A percentile compares a stretch with the other conserved stretches of the same genome.
These are phyloP conservation scores for Durio zibethinus DNA, from an alignment of 345 rosid species.

Conservation along the genomic window DNA sequence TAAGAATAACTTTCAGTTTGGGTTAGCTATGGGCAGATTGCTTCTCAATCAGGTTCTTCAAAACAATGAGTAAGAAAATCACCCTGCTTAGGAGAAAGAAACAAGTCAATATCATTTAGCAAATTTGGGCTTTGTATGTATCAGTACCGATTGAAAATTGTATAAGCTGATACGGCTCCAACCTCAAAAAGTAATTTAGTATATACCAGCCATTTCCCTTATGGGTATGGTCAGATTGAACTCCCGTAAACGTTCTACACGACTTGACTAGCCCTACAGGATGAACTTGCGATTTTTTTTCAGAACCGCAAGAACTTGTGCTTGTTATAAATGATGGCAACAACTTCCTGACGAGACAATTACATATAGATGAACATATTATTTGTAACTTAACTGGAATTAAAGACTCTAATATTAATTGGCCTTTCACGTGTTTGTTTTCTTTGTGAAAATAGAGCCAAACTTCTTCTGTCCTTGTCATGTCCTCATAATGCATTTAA, in stretches of 20 bases:
- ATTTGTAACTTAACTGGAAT: neutral
- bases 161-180: neutral
- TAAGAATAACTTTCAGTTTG: slow-evolving; percentile 79
- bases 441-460: neutral
- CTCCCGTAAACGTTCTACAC: too few relatives aligned
- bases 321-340: neutral
- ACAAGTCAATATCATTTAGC: slow-evolving; percentile 1
- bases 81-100: slow-evolving; percentile 46
- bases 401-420: neutral
- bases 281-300: neutral
- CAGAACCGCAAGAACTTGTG: neutral
- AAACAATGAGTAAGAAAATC: slow-evolving; percentile 90
- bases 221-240: too few relatives aligned
- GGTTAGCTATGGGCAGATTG: slow-evolving; percentile 46
- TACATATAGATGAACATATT: neutral
- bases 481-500: neutral
- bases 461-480: neutral
- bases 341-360: neutral
- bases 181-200: neutral
- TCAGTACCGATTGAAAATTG: too few relatives aligned
- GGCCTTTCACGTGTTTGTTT: neutral
- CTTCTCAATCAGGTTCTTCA: slow-evolving; percentile 86
- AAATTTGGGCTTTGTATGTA: too few relatives aligned
- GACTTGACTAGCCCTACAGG: too few relatives aligned
- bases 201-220: too few relatives aligned